A percentile compares a stretch with the other conserved stretches of the same genome.
Conservation (phyloP, 768 basidiomycete species). For the Roridomyces roridus region DNA sequence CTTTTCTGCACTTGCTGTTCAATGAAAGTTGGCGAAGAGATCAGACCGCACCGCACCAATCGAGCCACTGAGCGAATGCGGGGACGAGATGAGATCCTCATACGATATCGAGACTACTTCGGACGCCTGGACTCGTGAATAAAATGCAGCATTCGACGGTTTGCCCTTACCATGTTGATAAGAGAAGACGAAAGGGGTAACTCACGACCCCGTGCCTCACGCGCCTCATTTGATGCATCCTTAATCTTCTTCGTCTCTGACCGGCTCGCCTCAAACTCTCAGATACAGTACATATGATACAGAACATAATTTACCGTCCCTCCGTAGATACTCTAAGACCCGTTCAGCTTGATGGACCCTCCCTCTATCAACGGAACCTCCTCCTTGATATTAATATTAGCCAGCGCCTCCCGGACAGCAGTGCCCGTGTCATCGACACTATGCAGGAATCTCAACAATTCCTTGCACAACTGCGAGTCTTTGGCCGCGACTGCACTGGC, state of each 20-base stretch:
- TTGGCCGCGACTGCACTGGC: slow-evolving; percentile 74
- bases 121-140: background rate
- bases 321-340: background rate
- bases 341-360: slow-evolving; percentile 8
- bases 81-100: slow-evolving; percentile 56
- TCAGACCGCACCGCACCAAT: slow-evolving; percentile 61
- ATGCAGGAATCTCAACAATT: slow-evolving; percentile 90
- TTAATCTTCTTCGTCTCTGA: no score
- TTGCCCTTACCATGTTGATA: no score
- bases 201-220: no score
- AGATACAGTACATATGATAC: slow-evolving; percentile 3
- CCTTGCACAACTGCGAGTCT: slow-evolving; percentile 92
- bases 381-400: slow-evolving; percentile 44
- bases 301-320: slow-evolving; percentile 6
- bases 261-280: no score
- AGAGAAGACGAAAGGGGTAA: no score
- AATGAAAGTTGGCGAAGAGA: background rate
- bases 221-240: no score
- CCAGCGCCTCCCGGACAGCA: slow-evolving; percentile 68
- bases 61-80: slow-evolving; percentile 56
- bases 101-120: slow-evolving; percentile 70
- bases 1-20: slow-evolving; percentile 50
- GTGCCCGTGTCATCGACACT: slow-evolving; percentile 89
- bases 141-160: no score
- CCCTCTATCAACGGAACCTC: background rate